Conservation (phyloP, 2,329 filamentous ascomycete species). For the Apiospora rasikravindrae region DNA sequence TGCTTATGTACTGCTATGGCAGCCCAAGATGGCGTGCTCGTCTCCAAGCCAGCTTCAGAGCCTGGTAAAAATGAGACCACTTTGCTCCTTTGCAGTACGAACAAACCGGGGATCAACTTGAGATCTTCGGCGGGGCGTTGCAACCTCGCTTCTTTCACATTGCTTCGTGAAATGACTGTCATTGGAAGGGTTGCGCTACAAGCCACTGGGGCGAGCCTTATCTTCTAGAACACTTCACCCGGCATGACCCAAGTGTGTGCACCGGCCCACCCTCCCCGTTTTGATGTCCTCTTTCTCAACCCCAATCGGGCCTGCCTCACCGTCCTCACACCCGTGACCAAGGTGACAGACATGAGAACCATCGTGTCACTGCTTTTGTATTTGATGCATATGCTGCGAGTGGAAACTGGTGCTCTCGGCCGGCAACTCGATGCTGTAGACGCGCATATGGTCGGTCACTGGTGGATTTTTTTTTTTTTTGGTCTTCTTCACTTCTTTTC, state of each 20-base stretch:
- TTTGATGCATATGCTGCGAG: not conserved
- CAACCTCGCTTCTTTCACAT: constrained; percentile 4
- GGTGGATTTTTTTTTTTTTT: too few relatives aligned
- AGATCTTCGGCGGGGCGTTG: constrained; percentile 11
- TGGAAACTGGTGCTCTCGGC: not conserved
- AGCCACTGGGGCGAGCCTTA: not conserved
- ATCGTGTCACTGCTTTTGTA: not conserved
- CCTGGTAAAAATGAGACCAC: constrained; percentile 13
- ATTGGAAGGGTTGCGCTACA: not conserved
- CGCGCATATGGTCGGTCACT: too few relatives aligned
- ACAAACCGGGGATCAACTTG: not conserved
- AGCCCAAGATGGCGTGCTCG: constrained; percentile 4
- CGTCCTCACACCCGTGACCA: not conserved
- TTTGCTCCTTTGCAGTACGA: not conserved
- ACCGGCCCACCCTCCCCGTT: not conserved
- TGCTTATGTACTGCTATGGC: not conserved
- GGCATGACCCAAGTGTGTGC: not conserved
- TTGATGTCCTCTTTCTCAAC: not conserved
- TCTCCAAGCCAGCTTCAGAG: constrained; percentile 5
- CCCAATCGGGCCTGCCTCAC: not conserved
- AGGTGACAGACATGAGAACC: not conserved
- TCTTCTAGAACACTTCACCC: constrained; percentile 11
- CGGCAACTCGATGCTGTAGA: too few relatives aligned
- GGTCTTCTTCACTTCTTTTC: too few relatives aligned
- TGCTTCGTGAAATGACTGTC: constrained; percentile 5